Percentiles rank a stretch among this genome's conserved stretches.
Conservation (phyloP, 2,329 filamentous ascomycete genomes). For the Botrytis porri region DNA sequence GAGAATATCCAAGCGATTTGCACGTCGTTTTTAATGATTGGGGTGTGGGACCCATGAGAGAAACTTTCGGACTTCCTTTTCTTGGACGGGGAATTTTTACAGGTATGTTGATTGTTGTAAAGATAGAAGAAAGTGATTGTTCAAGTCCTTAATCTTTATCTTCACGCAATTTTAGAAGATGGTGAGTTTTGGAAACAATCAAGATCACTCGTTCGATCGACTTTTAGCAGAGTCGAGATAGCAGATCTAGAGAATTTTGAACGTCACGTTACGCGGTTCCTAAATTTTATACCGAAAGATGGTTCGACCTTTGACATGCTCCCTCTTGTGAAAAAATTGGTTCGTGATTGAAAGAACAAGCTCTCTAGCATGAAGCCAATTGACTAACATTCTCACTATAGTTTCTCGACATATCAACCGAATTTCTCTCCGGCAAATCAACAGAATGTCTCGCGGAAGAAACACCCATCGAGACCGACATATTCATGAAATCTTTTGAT, state of each 20-base stretch:
- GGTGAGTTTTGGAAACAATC: slow-evolving; percentile 16
- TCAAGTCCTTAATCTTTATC: not conserved
- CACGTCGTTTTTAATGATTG: slow-evolving; percentile 54
- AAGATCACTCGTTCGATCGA: slow-evolving; percentile 10
- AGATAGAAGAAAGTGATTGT: not conserved
- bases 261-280: not conserved
- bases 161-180: not conserved
- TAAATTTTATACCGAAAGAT: not conserved
- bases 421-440: slow-evolving; percentile 7
- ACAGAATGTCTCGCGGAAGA: not conserved
- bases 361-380: not conserved
- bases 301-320: slow-evolving; percentile 10
- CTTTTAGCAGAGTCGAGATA: slow-evolving; percentile 7
- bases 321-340: not conserved
- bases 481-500: slow-evolving; percentile 9
- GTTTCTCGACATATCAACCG: slow-evolving; percentile 1
- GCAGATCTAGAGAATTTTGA: slow-evolving; percentile 7
- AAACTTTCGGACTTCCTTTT: slow-evolving; percentile 39
- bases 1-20: slow-evolving; percentile 55
- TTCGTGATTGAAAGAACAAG: not conserved
- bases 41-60: slow-evolving; percentile 45
- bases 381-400: not conserved
- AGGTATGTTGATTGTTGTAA: not conserved
- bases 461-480: slow-evolving; percentile 11
- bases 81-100: slow-evolving; percentile 7